Conservation (phyloP, 2,329 filamentous ascomycete species). For the Pseudonectria buxi region DNA sequence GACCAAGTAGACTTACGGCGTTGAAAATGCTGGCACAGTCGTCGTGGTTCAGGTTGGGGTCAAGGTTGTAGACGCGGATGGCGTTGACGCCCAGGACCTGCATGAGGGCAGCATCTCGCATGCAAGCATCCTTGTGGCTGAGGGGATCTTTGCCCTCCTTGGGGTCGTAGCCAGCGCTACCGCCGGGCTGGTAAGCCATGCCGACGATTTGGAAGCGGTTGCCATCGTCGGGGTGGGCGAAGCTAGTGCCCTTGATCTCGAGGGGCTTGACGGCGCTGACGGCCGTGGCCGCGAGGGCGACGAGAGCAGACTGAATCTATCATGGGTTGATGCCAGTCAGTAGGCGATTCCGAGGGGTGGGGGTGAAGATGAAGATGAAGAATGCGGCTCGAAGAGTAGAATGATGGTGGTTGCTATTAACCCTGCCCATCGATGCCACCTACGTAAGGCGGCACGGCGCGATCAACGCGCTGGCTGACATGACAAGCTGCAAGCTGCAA, state of each 20-base stretch:
- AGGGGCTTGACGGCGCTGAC: constrained; percentile 52
- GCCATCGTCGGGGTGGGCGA: constrained; percentile 52
- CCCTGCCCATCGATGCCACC: too few relatives aligned
- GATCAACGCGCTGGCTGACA: too few relatives aligned
- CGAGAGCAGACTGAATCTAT: constrained; percentile 38
- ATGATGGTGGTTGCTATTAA: too few relatives aligned
- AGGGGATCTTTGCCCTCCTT: constrained; percentile 49
- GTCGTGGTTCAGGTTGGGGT: constrained; percentile 60
- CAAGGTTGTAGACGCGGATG: constrained; percentile 64
- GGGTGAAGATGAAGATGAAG: neutral
- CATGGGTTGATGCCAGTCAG: constrained; percentile 7
- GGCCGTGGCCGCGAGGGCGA: constrained; percentile 46
- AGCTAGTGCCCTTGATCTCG: constrained; percentile 49
- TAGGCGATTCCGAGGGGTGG: too few relatives aligned
- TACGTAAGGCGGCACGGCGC: too few relatives aligned
- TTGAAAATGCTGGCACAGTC: constrained; percentile 63
- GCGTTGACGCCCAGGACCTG: constrained; percentile 59
- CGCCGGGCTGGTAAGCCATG: constrained; percentile 63
- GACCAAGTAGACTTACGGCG: constrained; percentile 30
- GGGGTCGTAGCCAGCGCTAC: constrained; percentile 55
- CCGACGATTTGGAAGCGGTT: constrained; percentile 60
- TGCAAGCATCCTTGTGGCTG: constrained; percentile 50
- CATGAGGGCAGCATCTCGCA: constrained; percentile 60
- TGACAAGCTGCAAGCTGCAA: too few relatives aligned
- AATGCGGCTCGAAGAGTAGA: neutral